A percentile compares a stretch with the other conserved stretches of the same genome.
These are phyloP conservation scores for Candida adriatica DNA, from an alignment of 805 yeast genomes.

Conservation along the genomic window DNA sequence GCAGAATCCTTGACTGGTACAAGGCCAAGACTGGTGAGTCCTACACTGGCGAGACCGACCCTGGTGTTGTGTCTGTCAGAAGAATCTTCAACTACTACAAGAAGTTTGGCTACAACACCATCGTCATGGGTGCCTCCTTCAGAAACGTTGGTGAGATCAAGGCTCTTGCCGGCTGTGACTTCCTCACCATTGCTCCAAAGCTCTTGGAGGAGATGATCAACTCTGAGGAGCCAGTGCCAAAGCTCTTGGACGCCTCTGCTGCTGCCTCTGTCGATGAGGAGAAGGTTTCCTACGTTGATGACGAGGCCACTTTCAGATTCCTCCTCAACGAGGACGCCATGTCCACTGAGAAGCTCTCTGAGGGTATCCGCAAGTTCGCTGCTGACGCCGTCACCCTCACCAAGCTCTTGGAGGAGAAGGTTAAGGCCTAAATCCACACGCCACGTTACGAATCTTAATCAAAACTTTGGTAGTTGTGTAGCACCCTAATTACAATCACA, in stretches of 20 bases:
- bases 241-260: constrained; percentile 61
- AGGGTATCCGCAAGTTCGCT: constrained; percentile 96
- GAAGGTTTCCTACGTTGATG: constrained; percentile 76
- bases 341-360: constrained; percentile 96
- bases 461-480: neutral
- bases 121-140: constrained; percentile 99
- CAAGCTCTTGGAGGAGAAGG: constrained; percentile 54
- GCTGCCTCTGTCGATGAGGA: constrained; percentile 51
- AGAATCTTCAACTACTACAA: constrained; percentile 94
- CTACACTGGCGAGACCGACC: constrained; percentile 77
- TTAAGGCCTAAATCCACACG: constrained; percentile 30
- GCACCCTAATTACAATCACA: neutral
- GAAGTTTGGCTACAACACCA: constrained; percentile 92
- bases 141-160: constrained; percentile 94
- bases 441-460: constrained; percentile 4
- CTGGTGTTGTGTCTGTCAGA: constrained; percentile 93
- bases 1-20: constrained; percentile 98
- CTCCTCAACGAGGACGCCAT: constrained; percentile 91
- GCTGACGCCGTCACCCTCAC: constrained; percentile 83
- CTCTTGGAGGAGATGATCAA: constrained; percentile 82
- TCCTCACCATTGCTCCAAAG: constrained; percentile 89
- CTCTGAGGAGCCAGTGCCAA: constrained; percentile 75
- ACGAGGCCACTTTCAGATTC: constrained; percentile 89
- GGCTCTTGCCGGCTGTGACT: constrained; percentile 96
- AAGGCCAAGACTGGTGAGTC: constrained; percentile 89